phyloP scores from a whole-genome alignment of 139 green algal genomes.

The Volvox africanus region DNA sequence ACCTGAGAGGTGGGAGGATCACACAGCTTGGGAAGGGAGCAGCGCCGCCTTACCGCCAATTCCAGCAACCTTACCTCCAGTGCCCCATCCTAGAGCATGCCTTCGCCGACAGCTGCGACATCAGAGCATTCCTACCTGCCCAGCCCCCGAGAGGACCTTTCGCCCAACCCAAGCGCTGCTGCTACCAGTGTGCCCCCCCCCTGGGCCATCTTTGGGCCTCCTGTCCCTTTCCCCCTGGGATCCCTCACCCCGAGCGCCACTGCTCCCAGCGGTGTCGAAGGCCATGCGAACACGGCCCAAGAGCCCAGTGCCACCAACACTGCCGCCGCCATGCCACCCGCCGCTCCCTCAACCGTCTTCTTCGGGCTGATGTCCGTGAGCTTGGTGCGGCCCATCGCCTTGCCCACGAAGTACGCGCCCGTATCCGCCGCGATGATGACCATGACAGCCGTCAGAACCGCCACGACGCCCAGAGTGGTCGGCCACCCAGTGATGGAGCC shows the following conservation, averaged over 20 bases:
- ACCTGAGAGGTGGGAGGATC: slow-evolving; percentile 38
- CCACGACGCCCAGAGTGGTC: slow-evolving; percentile 86
- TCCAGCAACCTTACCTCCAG: too few species aligned
- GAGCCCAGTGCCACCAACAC: slow-evolving; percentile 69
- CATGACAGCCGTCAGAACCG: slow-evolving; percentile 81
- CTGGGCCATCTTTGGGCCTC: too few species aligned
- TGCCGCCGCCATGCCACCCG: slow-evolving; percentile 79
- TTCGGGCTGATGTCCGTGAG: slow-evolving; percentile 91
- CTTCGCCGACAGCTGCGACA: too few species aligned
- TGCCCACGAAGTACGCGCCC: slow-evolving; percentile 89
- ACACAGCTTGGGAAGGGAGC: too few species aligned
- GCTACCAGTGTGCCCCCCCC: too few species aligned
- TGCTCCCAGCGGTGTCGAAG: slow-evolving; percentile 50
- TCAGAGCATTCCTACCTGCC: too few species aligned
- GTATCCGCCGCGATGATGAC: slow-evolving; percentile 92
- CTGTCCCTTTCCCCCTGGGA: too few species aligned
- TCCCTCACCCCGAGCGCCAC: slow-evolving; percentile 56
- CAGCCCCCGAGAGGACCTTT: too few species aligned
- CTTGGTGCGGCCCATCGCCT: slow-evolving; percentile 82
- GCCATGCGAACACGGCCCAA: slow-evolving; percentile 67
- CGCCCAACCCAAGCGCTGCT: too few species aligned
- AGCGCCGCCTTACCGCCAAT: too few species aligned
- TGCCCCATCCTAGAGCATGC: too few species aligned
- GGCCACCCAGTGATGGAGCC: slow-evolving; percentile 35
- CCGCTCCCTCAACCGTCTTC: slow-evolving; percentile 95